Base-by-base conservation (phyloP, 345 rosid species). In the Aethionema arabicum region DNA sequence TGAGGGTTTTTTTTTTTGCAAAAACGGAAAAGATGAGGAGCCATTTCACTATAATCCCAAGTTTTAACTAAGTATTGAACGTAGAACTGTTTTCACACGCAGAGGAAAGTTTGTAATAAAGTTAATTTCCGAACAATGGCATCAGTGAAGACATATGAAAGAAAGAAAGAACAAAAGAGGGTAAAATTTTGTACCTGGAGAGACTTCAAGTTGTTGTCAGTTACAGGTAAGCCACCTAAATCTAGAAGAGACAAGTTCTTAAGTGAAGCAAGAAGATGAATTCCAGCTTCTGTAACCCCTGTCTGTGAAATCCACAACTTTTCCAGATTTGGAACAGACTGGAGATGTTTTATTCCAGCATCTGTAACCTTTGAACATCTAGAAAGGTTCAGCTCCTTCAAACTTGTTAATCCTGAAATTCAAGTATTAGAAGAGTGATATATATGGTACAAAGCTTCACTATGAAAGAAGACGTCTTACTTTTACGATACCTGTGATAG, bases 141-240 rank as follows among this genome's bases (percentile, higher is more conserved):
- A 49, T 2, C 11, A 30, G 27, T 31, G 42, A 30, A 41, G 11
- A 39, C n/a, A 67, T 5, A 14, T 45, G 10, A 47, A 36, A 44
- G 61, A 47, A 36, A 44, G 61, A n/a, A 15, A 7, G 16, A 52
- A 13, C 9, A 52, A 42, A 36, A 11, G 4, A 4, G 47, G 30
- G 54, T 2, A 40, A 35, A 50, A 41, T 10, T 35, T 15, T 52
- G 35, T 79, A 92, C 98, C 95, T 79, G 93, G 41, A 93, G 85
- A 56, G 85, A 78, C 35, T 30, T 76, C 77, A 93, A 60, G 21
- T 85, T 79, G 29, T 6, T 13, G 77, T 93, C 95, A 39, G 83
- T 80, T 11, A 90, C 97, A 16, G 87, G 96, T 61, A 93, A 79
- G 69, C 95, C 97, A n/a, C 98, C 95, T 69, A 87, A 77, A 68